Percentiles rank a stretch among this genome's conserved stretches.
phyloP scores from a whole-genome alignment of 2,329 filamentous ascomycete genomes.

The Aureobasidium zeae region DNA sequence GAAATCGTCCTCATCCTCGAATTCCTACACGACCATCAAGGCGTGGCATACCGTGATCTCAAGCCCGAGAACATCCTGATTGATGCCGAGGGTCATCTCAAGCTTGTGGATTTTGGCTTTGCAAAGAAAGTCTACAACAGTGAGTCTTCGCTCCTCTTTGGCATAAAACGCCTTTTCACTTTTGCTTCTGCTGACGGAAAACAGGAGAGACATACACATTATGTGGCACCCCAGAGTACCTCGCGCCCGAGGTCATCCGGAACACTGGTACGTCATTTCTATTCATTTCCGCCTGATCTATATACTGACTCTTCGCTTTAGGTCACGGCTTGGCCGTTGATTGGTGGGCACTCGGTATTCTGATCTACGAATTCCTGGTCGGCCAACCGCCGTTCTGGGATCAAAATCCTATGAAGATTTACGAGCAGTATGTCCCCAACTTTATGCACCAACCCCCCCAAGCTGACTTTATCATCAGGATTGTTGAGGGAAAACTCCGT shows the following conservation, averaged over 20 bases:
- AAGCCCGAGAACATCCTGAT: constrained; percentile 78
- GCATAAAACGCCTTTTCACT: background rate
- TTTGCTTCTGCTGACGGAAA: background rate
- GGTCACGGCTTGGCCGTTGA: constrained; percentile 64
- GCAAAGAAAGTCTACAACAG: constrained; percentile 64
- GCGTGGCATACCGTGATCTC: constrained; percentile 71
- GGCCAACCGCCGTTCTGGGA: constrained; percentile 84
- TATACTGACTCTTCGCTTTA: constrained; percentile 19
- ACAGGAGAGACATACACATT: constrained; percentile 68
- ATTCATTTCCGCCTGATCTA: background rate
- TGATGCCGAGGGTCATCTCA: constrained; percentile 68
- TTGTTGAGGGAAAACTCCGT: constrained; percentile 66
- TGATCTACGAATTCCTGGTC: constrained; percentile 77
- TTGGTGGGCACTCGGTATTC: constrained; percentile 79
- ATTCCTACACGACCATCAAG: constrained; percentile 69
- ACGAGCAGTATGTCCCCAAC: constrained; percentile 51
- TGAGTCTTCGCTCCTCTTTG: constrained; percentile 22
- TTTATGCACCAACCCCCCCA: too few species aligned
- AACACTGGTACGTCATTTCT: constrained; percentile 51
- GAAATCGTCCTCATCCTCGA: constrained; percentile 77
- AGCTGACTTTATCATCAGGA: constrained; percentile 40
- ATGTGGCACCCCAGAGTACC: constrained; percentile 75
- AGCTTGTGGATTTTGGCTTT: constrained; percentile 78
- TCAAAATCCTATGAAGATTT: constrained; percentile 77
- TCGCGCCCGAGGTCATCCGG: constrained; percentile 75